A percentile compares a stretch with the other conserved stretches of the same genome.
Evolutionary conservation across 2,329 filamentous ascomycete genomes (phyloP).

Genomic region (Leptodontidium sp.): DNA sequence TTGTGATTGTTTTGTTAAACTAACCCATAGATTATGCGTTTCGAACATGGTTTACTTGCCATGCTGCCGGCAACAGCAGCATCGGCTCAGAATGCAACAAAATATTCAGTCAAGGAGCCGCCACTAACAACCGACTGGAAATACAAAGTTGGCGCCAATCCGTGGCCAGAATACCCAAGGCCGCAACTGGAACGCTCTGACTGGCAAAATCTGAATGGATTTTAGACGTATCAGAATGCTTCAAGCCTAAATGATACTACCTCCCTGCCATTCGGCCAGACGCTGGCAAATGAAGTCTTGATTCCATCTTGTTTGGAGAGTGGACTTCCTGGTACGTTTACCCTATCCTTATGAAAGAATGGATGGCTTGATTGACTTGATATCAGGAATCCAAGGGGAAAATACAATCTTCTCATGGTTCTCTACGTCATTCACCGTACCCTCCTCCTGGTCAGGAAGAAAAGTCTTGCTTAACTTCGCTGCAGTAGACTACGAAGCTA

Average conservation of each 20-base stretch:
- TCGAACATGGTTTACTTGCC: not conserved
- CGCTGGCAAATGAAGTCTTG: slow-evolving; percentile 54
- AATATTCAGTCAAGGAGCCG: slow-evolving; percentile 51
- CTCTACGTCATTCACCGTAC: slow-evolving; percentile 57
- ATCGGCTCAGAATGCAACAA: slow-evolving; percentile 15
- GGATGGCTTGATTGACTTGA: not conserved
- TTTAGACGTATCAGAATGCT: slow-evolving; percentile 56
- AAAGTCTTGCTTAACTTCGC: slow-evolving; percentile 57
- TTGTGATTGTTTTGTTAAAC: not conserved
- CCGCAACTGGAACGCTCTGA: slow-evolving; percentile 54
- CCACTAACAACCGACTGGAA: slow-evolving; percentile 56
- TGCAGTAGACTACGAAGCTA: slow-evolving; percentile 59
- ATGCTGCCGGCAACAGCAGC: not conserved
- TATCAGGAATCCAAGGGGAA: slow-evolving; percentile 51
- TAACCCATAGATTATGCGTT: slow-evolving; percentile 6
- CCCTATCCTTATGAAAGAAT: not conserved
- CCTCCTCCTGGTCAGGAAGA: slow-evolving; percentile 45
- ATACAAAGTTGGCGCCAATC: slow-evolving; percentile 54
- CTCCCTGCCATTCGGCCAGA: slow-evolving; percentile 54
- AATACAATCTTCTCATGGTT: slow-evolving; percentile 55
- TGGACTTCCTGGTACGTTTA: slow-evolving; percentile 53
- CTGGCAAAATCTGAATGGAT: slow-evolving; percentile 59
- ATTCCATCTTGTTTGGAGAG: slow-evolving; percentile 63
- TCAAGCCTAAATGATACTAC: slow-evolving; percentile 49
- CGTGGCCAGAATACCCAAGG: slow-evolving; percentile 59